phyloP scores from a whole-genome alignment of 2,329 filamentous ascomycete genomes.

The Aspergillus ochraceus region DNA sequence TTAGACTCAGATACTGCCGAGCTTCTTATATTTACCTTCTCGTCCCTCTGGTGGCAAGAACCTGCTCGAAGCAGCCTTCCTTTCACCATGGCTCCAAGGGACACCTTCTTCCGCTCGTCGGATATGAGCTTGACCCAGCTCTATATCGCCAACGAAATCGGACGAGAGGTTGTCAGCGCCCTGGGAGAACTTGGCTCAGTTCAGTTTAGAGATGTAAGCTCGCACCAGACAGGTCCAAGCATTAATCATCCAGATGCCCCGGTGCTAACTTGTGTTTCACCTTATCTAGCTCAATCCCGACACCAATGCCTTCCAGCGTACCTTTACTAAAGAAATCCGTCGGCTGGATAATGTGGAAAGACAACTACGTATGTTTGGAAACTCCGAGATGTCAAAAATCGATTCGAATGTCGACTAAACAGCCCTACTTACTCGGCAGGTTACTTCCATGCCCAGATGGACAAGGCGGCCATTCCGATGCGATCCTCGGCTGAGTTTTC shows the following conservation, averaged over 20 bases:
- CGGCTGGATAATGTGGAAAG: conserved; percentile 97
- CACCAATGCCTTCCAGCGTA: conserved; percentile 91
- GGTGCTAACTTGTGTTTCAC: conserved; percentile 19
- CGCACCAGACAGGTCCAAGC: not conserved
- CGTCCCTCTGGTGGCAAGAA: conserved; percentile 22
- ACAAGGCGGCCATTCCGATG: conserved; percentile 83
- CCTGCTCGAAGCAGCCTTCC: conserved; percentile 22
- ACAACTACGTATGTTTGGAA: conserved; percentile 74
- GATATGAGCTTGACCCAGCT: conserved; percentile 99
- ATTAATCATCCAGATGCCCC: not conserved
- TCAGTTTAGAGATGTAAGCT: conserved; percentile 91
- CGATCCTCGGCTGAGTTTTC: conserved; percentile 88
- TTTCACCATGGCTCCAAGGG: conserved; percentile 63
- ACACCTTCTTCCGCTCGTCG: conserved; percentile 99
- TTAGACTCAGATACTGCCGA: not conserved
- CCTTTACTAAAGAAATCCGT: conserved; percentile 96
- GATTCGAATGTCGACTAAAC: not conserved
- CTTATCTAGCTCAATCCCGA: conserved; percentile 78
- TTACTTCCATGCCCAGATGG: conserved; percentile 95
- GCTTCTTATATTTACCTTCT: not conserved
- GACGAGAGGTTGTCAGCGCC: conserved; percentile 93
- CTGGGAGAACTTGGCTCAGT: conserved; percentile 94
- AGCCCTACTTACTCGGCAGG: conserved; percentile 51
- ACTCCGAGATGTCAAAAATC: not conserved
- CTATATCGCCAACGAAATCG: conserved; percentile 98